Conservation (phyloP, 768 basidiomycete genomes). For the Gloeophyllum trabeum region DNA sequence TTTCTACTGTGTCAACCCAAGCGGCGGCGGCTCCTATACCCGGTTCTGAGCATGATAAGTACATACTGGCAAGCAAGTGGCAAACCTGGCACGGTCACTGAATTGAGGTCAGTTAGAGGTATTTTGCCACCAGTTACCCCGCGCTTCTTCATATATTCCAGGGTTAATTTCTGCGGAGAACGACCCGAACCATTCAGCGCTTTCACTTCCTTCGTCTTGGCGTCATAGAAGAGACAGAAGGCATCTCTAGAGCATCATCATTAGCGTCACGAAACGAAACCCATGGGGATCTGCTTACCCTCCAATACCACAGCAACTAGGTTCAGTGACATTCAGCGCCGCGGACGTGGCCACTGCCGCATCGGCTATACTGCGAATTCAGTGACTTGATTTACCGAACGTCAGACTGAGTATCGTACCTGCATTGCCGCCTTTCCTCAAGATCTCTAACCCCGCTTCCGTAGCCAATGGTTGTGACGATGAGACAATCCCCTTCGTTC, state of each 20-base stretch:
- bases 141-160: constrained; percentile 59
- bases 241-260: constrained; percentile 45
- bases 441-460: constrained; percentile 85
- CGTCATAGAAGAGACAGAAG: constrained; percentile 90
- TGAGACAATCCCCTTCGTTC: constrained; percentile 79
- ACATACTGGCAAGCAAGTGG: not conserved
- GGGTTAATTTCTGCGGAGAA: constrained; percentile 67
- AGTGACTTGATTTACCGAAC: not conserved
- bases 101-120: constrained; percentile 72
- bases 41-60: not conserved
- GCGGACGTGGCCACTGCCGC: constrained; percentile 91
- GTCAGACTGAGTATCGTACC: constrained; percentile 32
- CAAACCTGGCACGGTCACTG: constrained; percentile 81
- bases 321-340: constrained; percentile 88
- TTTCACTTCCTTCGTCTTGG: constrained; percentile 68
- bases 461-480: constrained; percentile 88
- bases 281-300: constrained; percentile 35
- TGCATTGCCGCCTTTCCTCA: constrained; percentile 91
- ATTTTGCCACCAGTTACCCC: constrained; percentile 64
- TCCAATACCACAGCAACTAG: constrained; percentile 84
- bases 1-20: constrained; percentile 84
- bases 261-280: not conserved
- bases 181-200: constrained; percentile 90
- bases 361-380: constrained; percentile 42
- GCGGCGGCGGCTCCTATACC: constrained; percentile 77